Evolutionary conservation across 805 yeast genomes (phyloP).

Genomic region (Candida cerambycidarum): DNA sequence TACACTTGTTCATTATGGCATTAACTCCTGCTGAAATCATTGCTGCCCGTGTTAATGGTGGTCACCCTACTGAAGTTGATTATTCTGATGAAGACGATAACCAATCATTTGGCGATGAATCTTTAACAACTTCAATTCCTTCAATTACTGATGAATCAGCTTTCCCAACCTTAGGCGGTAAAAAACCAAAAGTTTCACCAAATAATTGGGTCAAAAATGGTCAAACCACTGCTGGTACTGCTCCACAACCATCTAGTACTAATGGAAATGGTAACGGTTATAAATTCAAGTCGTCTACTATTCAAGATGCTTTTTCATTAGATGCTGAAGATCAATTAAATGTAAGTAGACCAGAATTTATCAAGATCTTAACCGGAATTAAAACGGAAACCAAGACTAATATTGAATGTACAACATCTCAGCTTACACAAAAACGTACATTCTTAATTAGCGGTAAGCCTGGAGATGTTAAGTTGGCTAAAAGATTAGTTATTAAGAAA

Average conservation of each 20-base stretch:
- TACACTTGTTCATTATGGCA: slow-evolving; percentile 21
- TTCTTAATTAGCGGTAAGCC: slow-evolving; percentile 78
- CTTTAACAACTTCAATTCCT: slow-evolving; percentile 26
- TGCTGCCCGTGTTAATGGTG: slow-evolving; percentile 39
- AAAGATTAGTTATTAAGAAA: slow-evolving; percentile 70
- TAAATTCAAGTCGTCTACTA: slow-evolving; percentile 50
- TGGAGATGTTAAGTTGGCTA: slow-evolving; percentile 64
- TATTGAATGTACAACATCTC: slow-evolving; percentile 81
- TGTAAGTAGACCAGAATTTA: slow-evolving; percentile 62
- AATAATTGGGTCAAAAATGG: slow-evolving; percentile 43
- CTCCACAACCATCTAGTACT: slow-evolving; percentile 20
- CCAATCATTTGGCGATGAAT: slow-evolving; percentile 12
- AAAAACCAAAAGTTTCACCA: slow-evolving; percentile 19
- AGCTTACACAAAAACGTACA: slow-evolving; percentile 73
- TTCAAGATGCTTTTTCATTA: slow-evolving; percentile 80
- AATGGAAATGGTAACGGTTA: slow-evolving; percentile 19
- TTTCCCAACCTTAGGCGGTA: slow-evolving; percentile 66
- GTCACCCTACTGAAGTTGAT: slow-evolving; percentile 10
- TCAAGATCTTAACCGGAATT: slow-evolving; percentile 62
- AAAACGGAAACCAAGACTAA: slow-evolving; percentile 61
- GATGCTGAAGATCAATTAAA: slow-evolving; percentile 67
- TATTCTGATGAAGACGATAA: slow-evolving; percentile 18
- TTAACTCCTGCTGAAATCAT: slow-evolving; percentile 50
- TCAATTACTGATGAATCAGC: slow-evolving; percentile 54
- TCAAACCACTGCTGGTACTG: slow-evolving; percentile 20